Evolutionary conservation across 768 basidiomycete species (phyloP), one percentile per base, ranked within the genome.

Genomic region (Hericium alpestre): DNA sequence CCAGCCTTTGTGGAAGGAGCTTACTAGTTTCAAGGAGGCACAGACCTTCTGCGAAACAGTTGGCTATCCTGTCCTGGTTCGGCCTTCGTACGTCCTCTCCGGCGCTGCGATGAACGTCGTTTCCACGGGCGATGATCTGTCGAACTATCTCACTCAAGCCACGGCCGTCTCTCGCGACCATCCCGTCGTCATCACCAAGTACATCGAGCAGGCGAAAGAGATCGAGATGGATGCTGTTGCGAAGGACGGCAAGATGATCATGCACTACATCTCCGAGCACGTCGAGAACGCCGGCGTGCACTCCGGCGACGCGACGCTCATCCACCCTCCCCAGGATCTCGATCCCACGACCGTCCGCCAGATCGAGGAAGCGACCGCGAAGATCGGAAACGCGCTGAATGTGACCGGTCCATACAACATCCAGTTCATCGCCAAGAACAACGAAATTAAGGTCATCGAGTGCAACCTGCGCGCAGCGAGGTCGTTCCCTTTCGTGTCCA

Each of bases 61-160:
- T 57, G 90, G 90, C 4, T 98, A 90, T 70, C 95, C 95, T 3
- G 95, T 98, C 46, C 83, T 99, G 37, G 95, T 98, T 20, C 84
- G 95, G 57, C 95, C 95, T 0, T 99, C 95, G 0, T 99, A 98
- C 67, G 95, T 98, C 52, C 83, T 99, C n/a, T 99, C 96, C 1
- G 96, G 96, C 48, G 96, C 95, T 1, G 96, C 96, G 23, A 99
- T 99, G 96, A 99, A 99, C 69, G 95, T 99, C 57, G 96, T 97
- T 13, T 98, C 88, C 57, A 94, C 92, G 11, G 78, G 80, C 46
- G 87, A 95, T 66, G 96, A 98, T 69, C 78, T 99, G 43, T 82
- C 82, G 48, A 91, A 83, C 69, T 99, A 97, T 70, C 79, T 99
- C 58, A 88, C 87, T 1, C 94, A 93, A 72, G 96, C 96, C 18